phyloP scores from a whole-genome alignment of 2,329 filamentous ascomycete species.

The Sporothrix luriei region DNA sequence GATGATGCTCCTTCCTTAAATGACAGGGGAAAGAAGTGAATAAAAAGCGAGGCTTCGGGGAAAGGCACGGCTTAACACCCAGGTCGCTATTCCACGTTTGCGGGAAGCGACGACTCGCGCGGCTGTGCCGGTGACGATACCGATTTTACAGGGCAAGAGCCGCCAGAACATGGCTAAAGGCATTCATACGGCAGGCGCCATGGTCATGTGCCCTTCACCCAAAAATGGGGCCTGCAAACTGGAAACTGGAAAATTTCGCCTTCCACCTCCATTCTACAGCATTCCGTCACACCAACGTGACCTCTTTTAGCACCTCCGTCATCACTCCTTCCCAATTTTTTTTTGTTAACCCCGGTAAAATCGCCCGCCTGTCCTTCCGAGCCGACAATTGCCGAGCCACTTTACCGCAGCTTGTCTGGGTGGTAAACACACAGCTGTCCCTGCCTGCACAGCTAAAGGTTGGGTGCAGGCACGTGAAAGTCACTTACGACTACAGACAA shows the following conservation, averaged over 20 bases:
- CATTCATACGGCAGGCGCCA: constrained; percentile 26
- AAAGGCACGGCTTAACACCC: constrained; percentile 16
- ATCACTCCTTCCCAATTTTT: not conserved
- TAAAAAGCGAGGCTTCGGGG: constrained; percentile 17
- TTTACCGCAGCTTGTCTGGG: not conserved
- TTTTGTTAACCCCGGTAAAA: constrained; percentile 29
- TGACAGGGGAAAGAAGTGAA: not conserved
- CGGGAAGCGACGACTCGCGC: constrained; percentile 6
- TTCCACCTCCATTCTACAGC: constrained; percentile 10
- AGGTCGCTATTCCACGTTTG: not conserved
- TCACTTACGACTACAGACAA: not conserved
- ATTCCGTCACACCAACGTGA: constrained; percentile 4
- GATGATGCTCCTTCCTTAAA: not conserved
- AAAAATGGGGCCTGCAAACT: not conserved
- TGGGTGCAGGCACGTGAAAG: constrained; percentile 28
- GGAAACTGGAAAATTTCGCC: constrained; percentile 25
- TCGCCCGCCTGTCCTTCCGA: constrained; percentile 19
- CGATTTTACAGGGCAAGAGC: not conserved
- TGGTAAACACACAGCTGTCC: not conserved
- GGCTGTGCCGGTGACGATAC: constrained; percentile 10
- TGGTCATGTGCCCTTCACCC: constrained; percentile 30
- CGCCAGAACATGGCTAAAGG: not conserved
- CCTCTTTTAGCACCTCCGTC: constrained; percentile 24
- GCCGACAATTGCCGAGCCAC: constrained; percentile 33
- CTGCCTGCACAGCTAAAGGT: not conserved